These are phyloP conservation scores for Mucor irregularis DNA, from an alignment of 371 early-diverging fungal genomes.

Conservation along the genomic window DNA sequence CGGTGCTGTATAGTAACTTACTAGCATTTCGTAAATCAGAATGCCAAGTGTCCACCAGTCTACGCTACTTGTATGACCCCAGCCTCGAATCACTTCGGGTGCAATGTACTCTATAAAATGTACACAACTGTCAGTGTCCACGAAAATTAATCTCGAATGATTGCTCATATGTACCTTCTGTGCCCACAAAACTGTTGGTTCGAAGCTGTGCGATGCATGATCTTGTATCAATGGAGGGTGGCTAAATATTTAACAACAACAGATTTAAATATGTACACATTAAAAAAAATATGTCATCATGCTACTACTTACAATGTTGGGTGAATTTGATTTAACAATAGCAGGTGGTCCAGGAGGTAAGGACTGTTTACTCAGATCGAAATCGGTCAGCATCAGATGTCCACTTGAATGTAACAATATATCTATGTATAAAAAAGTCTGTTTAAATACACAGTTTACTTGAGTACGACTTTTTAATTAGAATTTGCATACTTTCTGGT, in stretches of 20 bases:
- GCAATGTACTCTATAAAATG: constrained; percentile 83
- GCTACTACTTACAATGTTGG: constrained; percentile 44
- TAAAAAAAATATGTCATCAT: not conserved
- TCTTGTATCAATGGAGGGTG: constrained; percentile 81
- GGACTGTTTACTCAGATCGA: constrained; percentile 92
- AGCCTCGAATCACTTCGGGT: constrained; percentile 89
- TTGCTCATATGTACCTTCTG: constrained; percentile 84
- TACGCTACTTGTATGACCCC: constrained; percentile 91
- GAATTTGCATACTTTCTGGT: constrained; percentile 97
- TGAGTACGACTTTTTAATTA: too few relatives aligned
- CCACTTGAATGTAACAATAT: constrained; percentile 91
- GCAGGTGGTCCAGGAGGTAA: constrained; percentile 71
- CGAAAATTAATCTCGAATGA: too few relatives aligned
- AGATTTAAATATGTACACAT: not conserved
- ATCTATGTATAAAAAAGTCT: constrained; percentile 58
- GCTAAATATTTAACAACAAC: constrained; percentile 22
- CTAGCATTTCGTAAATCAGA: constrained; percentile 95
- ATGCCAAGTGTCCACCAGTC: constrained; percentile 99
- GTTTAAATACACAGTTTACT: not conserved
- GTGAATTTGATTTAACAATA: constrained; percentile 69
- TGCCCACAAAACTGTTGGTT: constrained; percentile 96
- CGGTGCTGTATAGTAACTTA: constrained; percentile 25
- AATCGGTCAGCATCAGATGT: constrained; percentile 96
- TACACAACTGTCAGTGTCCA: too few relatives aligned
- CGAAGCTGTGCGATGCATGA: constrained; percentile 82